These are phyloP conservation scores for Thermothielavioides terrestris DNA, from an alignment of 495 filamentous ascomycete genomes.

Conservation along the genomic window DNA sequence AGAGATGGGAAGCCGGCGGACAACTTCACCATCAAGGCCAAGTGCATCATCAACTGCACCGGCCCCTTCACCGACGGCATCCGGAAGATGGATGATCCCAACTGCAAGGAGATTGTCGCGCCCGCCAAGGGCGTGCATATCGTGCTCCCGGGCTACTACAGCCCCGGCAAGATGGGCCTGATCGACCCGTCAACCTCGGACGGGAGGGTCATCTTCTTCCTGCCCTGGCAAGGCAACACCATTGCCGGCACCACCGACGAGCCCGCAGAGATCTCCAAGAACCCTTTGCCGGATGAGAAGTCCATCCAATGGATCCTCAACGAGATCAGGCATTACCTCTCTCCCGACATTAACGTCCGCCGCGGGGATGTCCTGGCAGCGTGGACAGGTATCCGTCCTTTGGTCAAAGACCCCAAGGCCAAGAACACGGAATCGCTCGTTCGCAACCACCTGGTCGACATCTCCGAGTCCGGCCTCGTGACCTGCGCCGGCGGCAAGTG, in stretches of 20 bases:
- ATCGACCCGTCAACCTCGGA: constrained; percentile 94
- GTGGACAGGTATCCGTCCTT: constrained; percentile 88
- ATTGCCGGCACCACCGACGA: constrained; percentile 96
- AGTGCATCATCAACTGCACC: constrained; percentile 93
- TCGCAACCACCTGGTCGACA: constrained; percentile 86
- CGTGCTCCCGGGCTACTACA: constrained; percentile 92
- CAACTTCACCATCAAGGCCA: constrained; percentile 71
- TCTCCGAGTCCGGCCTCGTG: constrained; percentile 76
- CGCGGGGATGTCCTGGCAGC: constrained; percentile 91
- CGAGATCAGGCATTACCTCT: constrained; percentile 81
- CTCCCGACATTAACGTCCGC: constrained; percentile 88
- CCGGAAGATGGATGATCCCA: constrained; percentile 74
- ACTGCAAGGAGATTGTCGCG: constrained; percentile 77
- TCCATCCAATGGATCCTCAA: constrained; percentile 96
- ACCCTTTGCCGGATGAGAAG: constrained; percentile 81
- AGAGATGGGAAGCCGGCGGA: constrained; percentile 38
- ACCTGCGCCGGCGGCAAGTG: constrained; percentile 98
- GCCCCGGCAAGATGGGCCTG: constrained; percentile 88
- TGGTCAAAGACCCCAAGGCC: constrained; percentile 90
- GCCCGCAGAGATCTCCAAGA: constrained; percentile 67
- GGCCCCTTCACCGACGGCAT: constrained; percentile 93
- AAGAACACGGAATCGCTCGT: constrained; percentile 92
- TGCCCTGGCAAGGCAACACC: constrained; percentile 98
- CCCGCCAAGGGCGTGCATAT: constrained; percentile 92
- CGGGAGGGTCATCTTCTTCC: constrained; percentile 96